Evolutionary conservation across 2,329 filamentous ascomycete genomes (phyloP).

Genomic region (Clarireedia homoeocarpa): DNA sequence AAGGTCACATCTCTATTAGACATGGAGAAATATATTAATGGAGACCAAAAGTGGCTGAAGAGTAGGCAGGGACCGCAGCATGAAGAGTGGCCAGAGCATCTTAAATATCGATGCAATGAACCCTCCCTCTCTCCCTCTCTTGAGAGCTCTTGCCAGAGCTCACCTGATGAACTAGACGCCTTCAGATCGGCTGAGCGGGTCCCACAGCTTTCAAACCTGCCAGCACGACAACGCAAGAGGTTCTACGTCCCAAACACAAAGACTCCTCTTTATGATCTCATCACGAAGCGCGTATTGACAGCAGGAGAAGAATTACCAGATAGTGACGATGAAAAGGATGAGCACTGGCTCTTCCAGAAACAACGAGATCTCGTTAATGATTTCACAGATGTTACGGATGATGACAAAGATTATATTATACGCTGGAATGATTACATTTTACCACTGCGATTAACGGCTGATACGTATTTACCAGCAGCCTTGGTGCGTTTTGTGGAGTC

Average conservation of each 20-base stretch:
- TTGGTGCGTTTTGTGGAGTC: constrained; percentile 19
- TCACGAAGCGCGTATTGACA: constrained; percentile 21
- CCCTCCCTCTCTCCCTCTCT: constrained; percentile 22
- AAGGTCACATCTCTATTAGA: constrained; percentile 38
- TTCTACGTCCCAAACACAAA: neutral
- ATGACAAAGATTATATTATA: constrained; percentile 27
- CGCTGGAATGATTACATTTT: constrained; percentile 26
- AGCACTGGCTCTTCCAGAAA: constrained; percentile 25
- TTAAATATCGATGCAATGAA: constrained; percentile 10
- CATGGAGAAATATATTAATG: constrained; percentile 36
- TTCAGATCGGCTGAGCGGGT: constrained; percentile 1
- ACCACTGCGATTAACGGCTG: constrained; percentile 16
- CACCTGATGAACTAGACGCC: constrained; percentile 17
- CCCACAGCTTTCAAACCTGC: neutral
- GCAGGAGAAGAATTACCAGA: constrained; percentile 23
- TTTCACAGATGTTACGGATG: constrained; percentile 21
- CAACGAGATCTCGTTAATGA: constrained; percentile 26
- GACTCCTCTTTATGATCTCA: constrained; percentile 20
- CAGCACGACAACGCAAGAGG: neutral
- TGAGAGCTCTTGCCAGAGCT: constrained; percentile 20
- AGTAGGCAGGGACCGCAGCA: constrained; percentile 36
- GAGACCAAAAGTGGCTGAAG: constrained; percentile 40
- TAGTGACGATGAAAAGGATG: constrained; percentile 27
- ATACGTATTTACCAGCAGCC: constrained; percentile 15
- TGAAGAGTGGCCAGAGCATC: constrained; percentile 19